phyloP scores from a whole-genome alignment of 1,284 basidiomycete species.

The Apiotrichum porosum region DNA sequence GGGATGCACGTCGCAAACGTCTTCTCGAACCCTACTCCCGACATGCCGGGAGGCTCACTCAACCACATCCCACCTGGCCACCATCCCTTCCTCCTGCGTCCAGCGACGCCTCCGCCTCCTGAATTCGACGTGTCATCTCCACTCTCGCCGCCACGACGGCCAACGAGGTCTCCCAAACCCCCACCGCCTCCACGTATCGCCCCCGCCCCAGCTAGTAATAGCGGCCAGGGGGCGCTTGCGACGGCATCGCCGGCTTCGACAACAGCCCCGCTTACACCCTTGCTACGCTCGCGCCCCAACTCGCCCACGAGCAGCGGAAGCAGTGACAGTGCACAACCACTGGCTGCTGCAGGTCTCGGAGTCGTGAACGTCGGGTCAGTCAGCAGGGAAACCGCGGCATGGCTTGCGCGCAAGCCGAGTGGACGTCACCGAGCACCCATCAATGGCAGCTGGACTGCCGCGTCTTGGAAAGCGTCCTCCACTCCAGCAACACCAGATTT shows the following conservation, averaged over 20 bases:
- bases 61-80: no score
- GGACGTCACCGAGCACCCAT: not conserved
- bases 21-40: no score
- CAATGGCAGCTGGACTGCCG: not conserved
- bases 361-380: no score
- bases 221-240: no score
- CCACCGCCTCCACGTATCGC: not conserved
- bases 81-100: no score
- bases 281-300: not conserved
- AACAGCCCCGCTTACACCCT: no score
- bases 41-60: no score
- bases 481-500: no score
- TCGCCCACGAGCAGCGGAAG: not conserved
- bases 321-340: not conserved
- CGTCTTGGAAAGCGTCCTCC: no score
- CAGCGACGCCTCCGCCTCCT: no score
- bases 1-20: no score
- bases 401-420: conserved; percentile 15
- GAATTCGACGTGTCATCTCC: not conserved
- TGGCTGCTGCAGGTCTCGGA: not conserved
- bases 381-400: conserved; percentile 11
- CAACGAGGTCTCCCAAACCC: not conserved
- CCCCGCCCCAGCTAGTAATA: not conserved
- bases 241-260: no score
- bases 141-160: not conserved